phyloP scores from a whole-genome alignment of 257 asterid genomes.

The Solanum virginianum region DNA sequence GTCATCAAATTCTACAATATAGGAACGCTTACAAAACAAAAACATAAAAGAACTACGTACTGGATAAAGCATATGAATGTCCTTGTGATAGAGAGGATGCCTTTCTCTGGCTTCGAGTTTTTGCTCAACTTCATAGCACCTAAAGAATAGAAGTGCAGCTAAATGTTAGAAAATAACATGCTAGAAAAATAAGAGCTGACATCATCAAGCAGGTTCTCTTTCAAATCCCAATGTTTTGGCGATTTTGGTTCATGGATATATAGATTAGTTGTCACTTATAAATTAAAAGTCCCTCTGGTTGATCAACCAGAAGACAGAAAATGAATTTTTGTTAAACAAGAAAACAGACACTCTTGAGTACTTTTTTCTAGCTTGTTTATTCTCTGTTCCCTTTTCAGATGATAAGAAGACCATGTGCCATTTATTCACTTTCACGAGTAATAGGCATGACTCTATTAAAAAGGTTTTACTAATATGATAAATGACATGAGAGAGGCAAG shows the following conservation, averaged over 20 bases:
- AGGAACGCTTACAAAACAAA: not conserved
- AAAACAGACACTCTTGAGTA: not conserved
- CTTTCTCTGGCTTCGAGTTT: constrained; percentile 81
- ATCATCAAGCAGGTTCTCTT: not conserved
- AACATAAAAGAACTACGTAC: constrained; percentile 29
- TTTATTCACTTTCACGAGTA: not conserved
- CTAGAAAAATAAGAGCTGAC: not conserved
- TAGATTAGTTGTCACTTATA: not conserved
- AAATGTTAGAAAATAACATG: not conserved
- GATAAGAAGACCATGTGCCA: not conserved
- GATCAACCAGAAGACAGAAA: not conserved
- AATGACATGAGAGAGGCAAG: not conserved
- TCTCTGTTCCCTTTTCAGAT: not conserved
- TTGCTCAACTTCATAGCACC: constrained; percentile 85
- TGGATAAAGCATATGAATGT: constrained; percentile 60
- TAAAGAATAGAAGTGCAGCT: constrained; percentile 4
- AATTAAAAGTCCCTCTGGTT: not conserved
- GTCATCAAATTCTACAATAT: not conserved
- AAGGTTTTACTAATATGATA: not conserved
- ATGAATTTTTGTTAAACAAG: not conserved
- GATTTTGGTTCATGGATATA: not conserved
- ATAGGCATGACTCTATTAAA: not conserved
- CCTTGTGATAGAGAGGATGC: constrained; percentile 78
- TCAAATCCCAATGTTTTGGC: not conserved
- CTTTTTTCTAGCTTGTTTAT: not conserved